Base-by-base conservation (phyloP, 2,329 filamentous ascomycete species). In the Xylariaceae sp. region DNA sequence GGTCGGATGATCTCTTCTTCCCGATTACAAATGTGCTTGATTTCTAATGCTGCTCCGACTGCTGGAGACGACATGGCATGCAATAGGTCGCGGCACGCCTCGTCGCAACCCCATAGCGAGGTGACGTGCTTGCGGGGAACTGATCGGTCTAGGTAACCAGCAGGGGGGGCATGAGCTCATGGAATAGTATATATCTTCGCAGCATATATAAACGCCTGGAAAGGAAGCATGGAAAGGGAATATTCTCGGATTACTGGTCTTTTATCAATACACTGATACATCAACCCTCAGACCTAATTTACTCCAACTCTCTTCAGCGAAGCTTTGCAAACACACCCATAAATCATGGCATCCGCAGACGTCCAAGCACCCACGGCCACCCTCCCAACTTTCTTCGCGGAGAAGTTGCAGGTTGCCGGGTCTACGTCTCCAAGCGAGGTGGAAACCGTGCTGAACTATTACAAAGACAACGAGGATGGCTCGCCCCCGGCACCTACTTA, bases 401-500 rank as follows among this genome's bases (percentile, higher is more conserved):
- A 51, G 23, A 49, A 52, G n/a, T 36, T 61, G 12, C 61, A 64
- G 14, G 31, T 61, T 5, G 23, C 48, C 28, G 26, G 56, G n/a
- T 26, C 59, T 3, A 49, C 50, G 7, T 48, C 60, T 4, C 58
- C 60, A 6, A 63, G 63, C 40, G 65, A 76, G 24, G 74, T 79
- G 3, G 62, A 67, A 3, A 71, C 76, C 1, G 60, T 62, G 3
- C 58, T 79, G 34, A 74, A 77, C 63, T 79, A 73, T 64, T 73
- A 70, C 62, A 73, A 76, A 55, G 72, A 74, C 19, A 73, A 74
- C 3, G 75, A 75, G 41, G 76, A 79, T 50, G 77, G 76, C 29
- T 74, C 75, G 2, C 70, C 73, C 3, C 76, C 76, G 0, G 61
- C 67, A 2, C 72, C 76, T 0, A 69, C 68, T 4, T 76, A 75